Evolutionary conservation across 2,329 filamentous ascomycete genomes (phyloP).

Genomic region (Phoma sp.): DNA sequence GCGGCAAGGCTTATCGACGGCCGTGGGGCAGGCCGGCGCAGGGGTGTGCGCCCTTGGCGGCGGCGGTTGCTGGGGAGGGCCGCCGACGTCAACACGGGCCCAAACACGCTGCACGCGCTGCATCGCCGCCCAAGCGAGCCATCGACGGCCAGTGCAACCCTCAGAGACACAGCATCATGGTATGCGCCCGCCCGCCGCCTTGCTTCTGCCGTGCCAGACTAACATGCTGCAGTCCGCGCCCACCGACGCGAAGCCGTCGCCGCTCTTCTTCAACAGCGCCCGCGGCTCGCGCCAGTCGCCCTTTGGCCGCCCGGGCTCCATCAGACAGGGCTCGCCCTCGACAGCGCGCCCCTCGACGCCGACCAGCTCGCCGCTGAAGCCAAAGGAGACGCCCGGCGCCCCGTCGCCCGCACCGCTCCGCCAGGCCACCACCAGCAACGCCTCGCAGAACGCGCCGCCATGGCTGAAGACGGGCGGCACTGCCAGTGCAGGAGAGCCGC

Average conservation of each 20-base stretch:
- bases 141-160: neutral
- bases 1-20: neutral
- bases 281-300: conserved; percentile 49
- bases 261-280: conserved; percentile 54
- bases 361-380: conserved; percentile 52
- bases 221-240: conserved; percentile 40
- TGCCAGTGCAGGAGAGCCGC: conserved; percentile 36
- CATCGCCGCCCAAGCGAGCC: conserved; percentile 13
- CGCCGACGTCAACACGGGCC: conserved; percentile 22
- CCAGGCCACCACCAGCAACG: conserved; percentile 45
- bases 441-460: conserved; percentile 43
- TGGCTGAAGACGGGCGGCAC: conserved; percentile 46
- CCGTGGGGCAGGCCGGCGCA: too few relatives aligned
- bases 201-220: conserved; percentile 5
- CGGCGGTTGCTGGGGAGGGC: conserved; percentile 11
- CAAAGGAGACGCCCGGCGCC: conserved; percentile 35
- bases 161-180: conserved; percentile 23
- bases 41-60: neutral
- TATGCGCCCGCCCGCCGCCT: neutral
- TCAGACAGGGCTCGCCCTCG: conserved; percentile 48
- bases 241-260: conserved; percentile 51
- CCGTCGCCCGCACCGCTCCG: conserved; percentile 39
- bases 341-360: conserved; percentile 51
- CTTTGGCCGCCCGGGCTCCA: conserved; percentile 54
- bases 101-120: conserved; percentile 22